Evolutionary conservation across 2,329 filamentous ascomycete genomes (phyloP).

Genomic region (Fusarium annulatum): DNA sequence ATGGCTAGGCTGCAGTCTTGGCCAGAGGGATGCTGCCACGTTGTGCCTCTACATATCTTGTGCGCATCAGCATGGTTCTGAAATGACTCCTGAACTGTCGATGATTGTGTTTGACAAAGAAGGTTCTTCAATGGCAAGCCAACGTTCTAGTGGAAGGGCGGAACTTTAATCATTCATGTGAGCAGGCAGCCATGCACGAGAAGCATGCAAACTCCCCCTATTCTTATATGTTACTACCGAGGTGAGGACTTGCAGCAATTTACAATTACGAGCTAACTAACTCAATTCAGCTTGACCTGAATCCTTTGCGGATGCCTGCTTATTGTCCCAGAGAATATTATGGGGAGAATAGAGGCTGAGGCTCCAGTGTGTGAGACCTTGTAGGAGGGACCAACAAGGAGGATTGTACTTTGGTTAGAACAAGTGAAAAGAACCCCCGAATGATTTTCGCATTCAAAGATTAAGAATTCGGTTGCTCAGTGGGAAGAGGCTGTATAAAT

Average conservation of each 20-base stretch:
- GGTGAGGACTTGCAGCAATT: constrained; percentile 24
- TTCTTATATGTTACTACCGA: constrained; percentile 35
- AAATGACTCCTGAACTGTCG: constrained; percentile 33
- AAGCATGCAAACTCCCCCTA: constrained; percentile 43
- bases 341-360: constrained; percentile 19
- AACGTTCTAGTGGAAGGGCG: constrained; percentile 19
- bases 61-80: constrained; percentile 24
- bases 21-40: constrained; percentile 43
- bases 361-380: constrained; percentile 34
- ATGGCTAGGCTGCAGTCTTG: constrained; percentile 22
- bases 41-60: constrained; percentile 39
- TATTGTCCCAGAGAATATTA: constrained; percentile 11
- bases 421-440: neutral
- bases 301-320: constrained; percentile 6
- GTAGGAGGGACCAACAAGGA: constrained; percentile 14
- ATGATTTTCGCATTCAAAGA: neutral
- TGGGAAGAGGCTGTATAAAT: neutral
- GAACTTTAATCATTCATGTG: constrained; percentile 48
- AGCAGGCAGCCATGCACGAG: constrained; percentile 49
- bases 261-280: constrained; percentile 22
- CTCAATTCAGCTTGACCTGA: constrained; percentile 17
- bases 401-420: constrained; percentile 4
- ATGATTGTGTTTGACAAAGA: constrained; percentile 23
- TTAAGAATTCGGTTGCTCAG: neutral
- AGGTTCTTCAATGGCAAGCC: constrained; percentile 12